A percentile compares a stretch with the other conserved stretches of the same genome.
Conservation (phyloP, 2,329 filamentous ascomycete species). For the Fusarium paranaense region DNA sequence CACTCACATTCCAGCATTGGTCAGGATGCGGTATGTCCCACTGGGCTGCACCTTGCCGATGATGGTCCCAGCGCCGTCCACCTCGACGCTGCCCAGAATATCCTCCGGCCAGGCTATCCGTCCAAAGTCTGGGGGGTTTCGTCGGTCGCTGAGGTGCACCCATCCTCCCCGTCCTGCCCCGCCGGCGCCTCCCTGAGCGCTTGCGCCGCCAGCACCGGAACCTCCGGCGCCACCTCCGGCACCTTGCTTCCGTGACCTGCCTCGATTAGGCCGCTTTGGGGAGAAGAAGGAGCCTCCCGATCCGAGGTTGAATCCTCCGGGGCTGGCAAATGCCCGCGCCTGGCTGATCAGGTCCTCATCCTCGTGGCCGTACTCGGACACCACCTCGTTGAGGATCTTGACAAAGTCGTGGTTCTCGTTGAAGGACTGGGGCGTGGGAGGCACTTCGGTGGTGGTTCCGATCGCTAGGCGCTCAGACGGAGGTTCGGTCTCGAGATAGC, state of each 20-base stretch:
- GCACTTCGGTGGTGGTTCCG: conserved; percentile 68
- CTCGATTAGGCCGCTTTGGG: conserved; percentile 52
- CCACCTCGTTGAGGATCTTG: conserved; percentile 68
- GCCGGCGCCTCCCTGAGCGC: conserved; percentile 71
- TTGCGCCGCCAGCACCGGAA: conserved; percentile 66
- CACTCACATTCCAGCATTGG: conserved; percentile 75
- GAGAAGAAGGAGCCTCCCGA: conserved; percentile 64
- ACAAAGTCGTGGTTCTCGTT: conserved; percentile 69
- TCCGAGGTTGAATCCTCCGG: conserved; percentile 65
- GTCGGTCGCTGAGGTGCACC: conserved; percentile 72
- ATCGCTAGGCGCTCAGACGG: conserved; percentile 67
- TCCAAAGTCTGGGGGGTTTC: conserved; percentile 75
- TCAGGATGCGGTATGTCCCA: conserved; percentile 73
- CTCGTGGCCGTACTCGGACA: conserved; percentile 65
- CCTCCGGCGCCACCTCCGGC: conserved; percentile 56
- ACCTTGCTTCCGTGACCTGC: conserved; percentile 49
- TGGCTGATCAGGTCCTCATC: conserved; percentile 68
- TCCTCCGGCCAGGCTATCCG: conserved; percentile 77
- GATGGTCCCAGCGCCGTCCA: conserved; percentile 67
- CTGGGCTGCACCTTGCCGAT: conserved; percentile 69
- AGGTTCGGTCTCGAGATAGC: conserved; percentile 68
- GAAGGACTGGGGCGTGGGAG: conserved; percentile 71
- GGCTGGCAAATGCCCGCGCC: conserved; percentile 69
- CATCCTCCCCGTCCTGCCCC: conserved; percentile 71
- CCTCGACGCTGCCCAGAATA: conserved; percentile 75